Evolutionary conservation across 1,139 yeast genomes (phyloP), one percentile per base, ranked within the genome.

Genomic region (Debaryomyces singareniensis): DNA sequence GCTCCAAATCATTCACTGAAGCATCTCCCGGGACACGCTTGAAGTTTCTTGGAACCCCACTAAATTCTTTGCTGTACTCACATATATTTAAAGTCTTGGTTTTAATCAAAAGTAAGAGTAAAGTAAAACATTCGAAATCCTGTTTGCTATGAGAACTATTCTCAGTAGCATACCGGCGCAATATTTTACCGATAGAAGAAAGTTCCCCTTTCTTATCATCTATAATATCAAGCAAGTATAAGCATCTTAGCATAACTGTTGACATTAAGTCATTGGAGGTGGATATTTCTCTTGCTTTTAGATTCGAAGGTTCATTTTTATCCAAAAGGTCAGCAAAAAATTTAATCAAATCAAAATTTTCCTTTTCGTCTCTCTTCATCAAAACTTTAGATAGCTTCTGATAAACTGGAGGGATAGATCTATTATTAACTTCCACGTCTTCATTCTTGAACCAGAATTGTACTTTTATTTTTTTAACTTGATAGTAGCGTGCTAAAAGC

Each of bases 401-500:
- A 16, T 44, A 47, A 12, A 51, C 36, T 5, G 57, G 64, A 5
- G 80, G 81, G 1, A 63, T 56, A 32, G 71, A 44, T 40, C 82
- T 64, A 40, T 75, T 77, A 26, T 69, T 68, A 18, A 81, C 52
- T 33, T 68, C 71, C 22, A 62, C 46, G 6, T 54, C 43, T 9
- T 63, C 67, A 10, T 70, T 70, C 26, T 72, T 72, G 49, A 69
- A 81, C 78, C 86, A 82, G 33, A 70, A 75, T 16, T 62, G 60
- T 21, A 77, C 71, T 26, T 62, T 57, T 16, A 84, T 68, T 35
- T 72, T 78, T 49, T 82, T 85, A 35, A 75, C 80, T 51, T 89
- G 96, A 52, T 79, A 87, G 53, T 85, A 91, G 49, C 97, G 75
- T 35, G 87, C 82, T 43, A 89, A 68, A 18, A 80, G 71, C 42